Percentiles rank a stretch among this genome's conserved stretches.
These are phyloP conservation scores for Magnusiomyces fungicola DNA, from an alignment of 1,139 yeast species.

Conservation along the genomic window DNA sequence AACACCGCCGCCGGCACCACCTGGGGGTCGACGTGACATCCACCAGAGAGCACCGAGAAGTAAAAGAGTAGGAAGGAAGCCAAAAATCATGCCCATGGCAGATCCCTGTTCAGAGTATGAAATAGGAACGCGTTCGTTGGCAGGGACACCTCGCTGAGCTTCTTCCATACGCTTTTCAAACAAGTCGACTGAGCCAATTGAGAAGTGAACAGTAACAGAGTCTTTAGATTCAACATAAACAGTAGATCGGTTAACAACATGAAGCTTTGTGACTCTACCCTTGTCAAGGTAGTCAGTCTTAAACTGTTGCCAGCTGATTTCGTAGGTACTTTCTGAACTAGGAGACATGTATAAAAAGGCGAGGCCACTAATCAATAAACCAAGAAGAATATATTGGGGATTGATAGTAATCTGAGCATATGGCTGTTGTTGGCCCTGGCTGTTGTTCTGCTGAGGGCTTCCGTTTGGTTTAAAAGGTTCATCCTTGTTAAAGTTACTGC, in stretches of 20 bases:
- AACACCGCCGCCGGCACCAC: constrained; percentile 46
- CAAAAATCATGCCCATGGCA: constrained; percentile 52
- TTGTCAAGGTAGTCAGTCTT: constrained; percentile 72
- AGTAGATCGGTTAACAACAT: constrained; percentile 51
- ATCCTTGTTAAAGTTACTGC: not conserved
- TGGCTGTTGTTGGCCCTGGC: constrained; percentile 15
- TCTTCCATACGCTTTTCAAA: constrained; percentile 78
- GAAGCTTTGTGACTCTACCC: constrained; percentile 70
- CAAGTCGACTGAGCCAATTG: constrained; percentile 87
- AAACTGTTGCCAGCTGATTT: constrained; percentile 85
- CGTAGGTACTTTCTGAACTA: constrained; percentile 31
- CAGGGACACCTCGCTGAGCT: constrained; percentile 62
- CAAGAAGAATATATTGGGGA: constrained; percentile 28
- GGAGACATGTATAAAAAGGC: constrained; percentile 25
- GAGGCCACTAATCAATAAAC: constrained; percentile 24
- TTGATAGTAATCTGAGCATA: constrained; percentile 23
- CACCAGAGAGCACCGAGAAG: constrained; percentile 78
- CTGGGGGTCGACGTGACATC: constrained; percentile 39
- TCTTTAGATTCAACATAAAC: constrained; percentile 8
- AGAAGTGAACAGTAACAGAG: constrained; percentile 44
- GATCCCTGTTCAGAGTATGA: constrained; percentile 66
- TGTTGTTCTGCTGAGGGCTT: constrained; percentile 2
- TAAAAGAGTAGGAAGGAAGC: constrained; percentile 76
- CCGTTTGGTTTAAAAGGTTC: not conserved
- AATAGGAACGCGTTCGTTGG: constrained; percentile 72